Evolutionary conservation across 768 basidiomycete species (phyloP).

Genomic region (Tylopilus sp.): DNA sequence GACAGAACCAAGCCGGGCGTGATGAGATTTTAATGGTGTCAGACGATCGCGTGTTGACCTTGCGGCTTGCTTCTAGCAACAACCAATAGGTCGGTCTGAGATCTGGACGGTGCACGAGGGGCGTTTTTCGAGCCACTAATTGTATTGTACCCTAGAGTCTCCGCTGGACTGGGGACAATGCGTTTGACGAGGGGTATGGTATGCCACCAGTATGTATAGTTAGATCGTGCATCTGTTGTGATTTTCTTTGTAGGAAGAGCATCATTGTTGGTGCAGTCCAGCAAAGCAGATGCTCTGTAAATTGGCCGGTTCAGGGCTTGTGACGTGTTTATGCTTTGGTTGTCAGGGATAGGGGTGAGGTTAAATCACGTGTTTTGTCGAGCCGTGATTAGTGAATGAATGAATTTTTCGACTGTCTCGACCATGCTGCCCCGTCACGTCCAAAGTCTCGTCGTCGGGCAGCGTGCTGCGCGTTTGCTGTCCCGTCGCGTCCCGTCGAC

Average conservation of each 20-base stretch:
- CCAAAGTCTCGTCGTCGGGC: constrained; percentile 35
- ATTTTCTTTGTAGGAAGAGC: constrained; percentile 16
- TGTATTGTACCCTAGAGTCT: constrained; percentile 11
- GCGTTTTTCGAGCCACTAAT: not conserved
- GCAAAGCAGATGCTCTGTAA: no score
- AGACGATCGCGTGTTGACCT: constrained; percentile 77
- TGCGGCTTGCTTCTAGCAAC: constrained; percentile 47
- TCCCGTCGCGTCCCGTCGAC: constrained; percentile 11
- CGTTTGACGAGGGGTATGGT: constrained; percentile 4
- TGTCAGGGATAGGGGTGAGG: no score
- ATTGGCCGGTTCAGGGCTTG: no score
- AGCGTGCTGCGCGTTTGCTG: constrained; percentile 24
- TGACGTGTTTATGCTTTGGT: no score
- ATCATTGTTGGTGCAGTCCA: not conserved
- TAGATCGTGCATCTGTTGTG: constrained; percentile 29
- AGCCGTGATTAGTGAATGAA: not conserved
- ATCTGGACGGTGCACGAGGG: not conserved
- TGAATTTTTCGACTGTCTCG: constrained; percentile 5
- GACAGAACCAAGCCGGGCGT: constrained; percentile 52
- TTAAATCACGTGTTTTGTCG: no score
- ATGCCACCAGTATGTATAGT: constrained; percentile 19
- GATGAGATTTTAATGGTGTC: constrained; percentile 90
- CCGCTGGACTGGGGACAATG: constrained; percentile 13
- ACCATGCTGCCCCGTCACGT: constrained; percentile 49
- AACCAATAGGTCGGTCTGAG: constrained; percentile 10